Base-by-base conservation (phyloP, 192 early-diverging fungal genomes). In the Linderina pennispora region DNA sequence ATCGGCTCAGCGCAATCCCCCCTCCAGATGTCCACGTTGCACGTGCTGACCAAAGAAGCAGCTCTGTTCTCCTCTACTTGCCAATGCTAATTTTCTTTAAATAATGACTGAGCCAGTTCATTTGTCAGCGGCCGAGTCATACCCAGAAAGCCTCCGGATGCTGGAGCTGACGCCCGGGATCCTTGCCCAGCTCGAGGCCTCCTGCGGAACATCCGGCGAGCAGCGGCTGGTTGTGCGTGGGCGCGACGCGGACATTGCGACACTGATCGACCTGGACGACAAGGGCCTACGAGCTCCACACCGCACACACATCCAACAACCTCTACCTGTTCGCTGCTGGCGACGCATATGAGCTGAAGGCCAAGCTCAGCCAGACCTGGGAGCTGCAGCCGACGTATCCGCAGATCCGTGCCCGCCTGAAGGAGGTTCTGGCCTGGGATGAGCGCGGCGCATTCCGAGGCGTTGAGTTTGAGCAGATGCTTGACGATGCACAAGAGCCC, bases 251-350 rank as follows among this genome's bases (percentile, higher is more conserved):
- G 69, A 73, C 43, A 35, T 45, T 18, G 69, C 69, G 3, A 48
- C 48, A 13, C 53, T 73, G 11, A 28, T 60, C 8, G 69, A 52
- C 21, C 18, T 23, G 8, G 42, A 34, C n/a, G 69, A 65, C 16
- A 40, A n/a, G 18, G 21, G 50, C 69, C 0, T 53, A 65, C 23
- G 34, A 53, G 37, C 45, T 73, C 17, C 57, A 55, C 46, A 73
- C 61, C 2, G 57, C 62, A 7, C 69, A 73, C 32, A 73, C 69
- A 7, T 73, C 69, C 3, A 73, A 73, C 47, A 58, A 48, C 43
- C 49, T 74, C 16, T 66, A 74, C 43, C 44, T 74, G 24, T 17
- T 74, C 10, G 36, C 53, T 0, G 43, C 13, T 3, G 43, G 43
- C 10, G 31, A 35, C n/a, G 56, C 15, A 5, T 23, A 35, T 13